A percentile compares a stretch with the other conserved stretches of the same genome.
phyloP scores from a whole-genome alignment of 2,329 filamentous ascomycete species.

The Penicillium sp. region DNA sequence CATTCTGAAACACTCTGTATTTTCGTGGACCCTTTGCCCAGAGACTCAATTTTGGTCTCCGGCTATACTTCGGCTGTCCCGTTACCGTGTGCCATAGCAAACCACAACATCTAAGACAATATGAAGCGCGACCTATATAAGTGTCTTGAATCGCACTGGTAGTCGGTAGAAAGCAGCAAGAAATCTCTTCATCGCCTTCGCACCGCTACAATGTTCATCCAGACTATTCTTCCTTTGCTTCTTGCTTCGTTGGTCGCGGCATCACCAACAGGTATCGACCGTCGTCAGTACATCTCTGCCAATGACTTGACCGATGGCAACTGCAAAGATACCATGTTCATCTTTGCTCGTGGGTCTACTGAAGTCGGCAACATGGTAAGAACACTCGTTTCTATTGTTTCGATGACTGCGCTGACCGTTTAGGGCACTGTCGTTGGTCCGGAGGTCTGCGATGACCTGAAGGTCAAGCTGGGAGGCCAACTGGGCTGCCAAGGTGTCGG shows the following conservation, averaged over 20 bases:
- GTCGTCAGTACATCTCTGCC: slow-evolving; percentile 8
- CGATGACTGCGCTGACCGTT: background rate
- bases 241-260: slow-evolving; percentile 1
- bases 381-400: background rate
- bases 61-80: background rate
- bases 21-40: background rate
- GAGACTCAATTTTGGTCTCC: background rate
- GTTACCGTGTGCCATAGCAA: background rate
- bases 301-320: slow-evolving; percentile 40
- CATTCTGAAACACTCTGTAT: background rate
- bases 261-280: background rate
- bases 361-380: slow-evolving; percentile 42
- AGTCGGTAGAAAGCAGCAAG: background rate
- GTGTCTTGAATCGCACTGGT: background rate
- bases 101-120: background rate
- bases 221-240: background rate
- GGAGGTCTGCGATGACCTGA: slow-evolving; percentile 28
- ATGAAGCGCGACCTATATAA: background rate
- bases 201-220: background rate
- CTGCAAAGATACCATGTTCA: slow-evolving; percentile 40
- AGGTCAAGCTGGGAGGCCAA: slow-evolving; percentile 22
- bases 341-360: slow-evolving; percentile 43
- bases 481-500: slow-evolving; percentile 47
- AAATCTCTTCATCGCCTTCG: background rate
- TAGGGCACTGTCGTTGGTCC: slow-evolving; percentile 34